Evolutionary conservation across 2,329 filamentous ascomycete species (phyloP).

Genomic region (Leptographium wingfieldii): DNA sequence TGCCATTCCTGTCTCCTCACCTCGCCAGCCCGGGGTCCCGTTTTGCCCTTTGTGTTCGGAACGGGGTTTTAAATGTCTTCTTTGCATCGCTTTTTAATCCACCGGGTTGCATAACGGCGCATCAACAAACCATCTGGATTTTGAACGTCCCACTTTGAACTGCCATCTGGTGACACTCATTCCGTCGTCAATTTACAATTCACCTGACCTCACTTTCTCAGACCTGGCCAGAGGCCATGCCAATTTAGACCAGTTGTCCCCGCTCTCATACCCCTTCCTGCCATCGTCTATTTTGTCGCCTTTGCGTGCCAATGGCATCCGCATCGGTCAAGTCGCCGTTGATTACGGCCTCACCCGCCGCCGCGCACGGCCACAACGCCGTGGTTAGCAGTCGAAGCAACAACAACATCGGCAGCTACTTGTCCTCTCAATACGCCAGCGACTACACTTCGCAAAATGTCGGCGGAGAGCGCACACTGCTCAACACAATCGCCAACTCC

Average conservation of each 20-base stretch:
- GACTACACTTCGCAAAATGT: conserved; percentile 8
- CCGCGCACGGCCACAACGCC: neutral
- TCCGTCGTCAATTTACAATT: neutral
- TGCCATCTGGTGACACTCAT: neutral
- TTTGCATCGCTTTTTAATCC: neutral
- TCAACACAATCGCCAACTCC: conserved; percentile 25
- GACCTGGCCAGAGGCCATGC: neutral
- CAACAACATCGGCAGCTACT: conserved; percentile 16
- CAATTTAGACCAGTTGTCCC: neutral
- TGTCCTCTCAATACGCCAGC: neutral
- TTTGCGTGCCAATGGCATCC: neutral
- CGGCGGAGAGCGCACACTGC: conserved; percentile 21
- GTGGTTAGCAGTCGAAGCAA: conserved; percentile 2
- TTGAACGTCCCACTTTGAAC: neutral
- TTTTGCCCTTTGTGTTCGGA: neutral
- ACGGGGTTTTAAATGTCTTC: neutral
- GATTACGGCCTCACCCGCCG: neutral
- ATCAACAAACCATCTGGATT: neutral
- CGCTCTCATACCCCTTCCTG: neutral
- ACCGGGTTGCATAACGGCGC: neutral
- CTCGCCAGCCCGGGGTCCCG: neutral
- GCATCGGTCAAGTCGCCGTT: neutral
- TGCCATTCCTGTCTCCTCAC: neutral
- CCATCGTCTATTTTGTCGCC: neutral
- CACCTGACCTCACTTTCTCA: neutral